These are phyloP conservation scores for Rutstroemia sp. DNA, from an alignment of 2,329 filamentous ascomycete species.

Conservation along the genomic window DNA sequence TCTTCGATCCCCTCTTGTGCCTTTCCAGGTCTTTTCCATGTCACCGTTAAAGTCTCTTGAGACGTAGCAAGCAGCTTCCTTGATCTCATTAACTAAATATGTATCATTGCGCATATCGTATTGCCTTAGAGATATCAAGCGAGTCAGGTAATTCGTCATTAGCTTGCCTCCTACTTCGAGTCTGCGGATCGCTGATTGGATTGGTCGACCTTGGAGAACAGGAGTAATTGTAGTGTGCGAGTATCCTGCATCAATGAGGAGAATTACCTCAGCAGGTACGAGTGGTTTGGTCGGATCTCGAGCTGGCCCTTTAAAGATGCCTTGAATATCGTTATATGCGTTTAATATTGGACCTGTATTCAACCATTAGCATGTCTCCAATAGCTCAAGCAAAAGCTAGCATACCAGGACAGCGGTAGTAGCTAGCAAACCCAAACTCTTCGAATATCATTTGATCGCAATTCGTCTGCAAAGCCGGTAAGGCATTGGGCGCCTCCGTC, in stretches of 20 bases:
- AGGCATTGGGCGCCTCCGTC: conserved; percentile 76
- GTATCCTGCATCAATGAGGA: conserved; percentile 87
- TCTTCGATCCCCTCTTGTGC: conserved; percentile 52
- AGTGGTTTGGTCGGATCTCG: conserved; percentile 36
- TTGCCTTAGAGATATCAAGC: conserved; percentile 80
- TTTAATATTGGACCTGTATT: conserved; percentile 62
- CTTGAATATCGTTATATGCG: conserved; percentile 72
- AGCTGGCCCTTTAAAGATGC: conserved; percentile 55
- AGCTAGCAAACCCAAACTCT: conserved; percentile 87
- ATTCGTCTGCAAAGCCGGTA: conserved; percentile 75
- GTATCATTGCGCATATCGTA: conserved; percentile 95
- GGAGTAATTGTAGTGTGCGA: conserved; percentile 90
- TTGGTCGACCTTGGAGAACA: conserved; percentile 68
- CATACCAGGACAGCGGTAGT: conserved; percentile 67
- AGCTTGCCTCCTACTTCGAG: conserved; percentile 90
- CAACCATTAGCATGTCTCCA: conserved; percentile 7
- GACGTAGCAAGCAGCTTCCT: conserved; percentile 82
- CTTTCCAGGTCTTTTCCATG: conserved; percentile 80
- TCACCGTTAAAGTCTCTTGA: conserved; percentile 68
- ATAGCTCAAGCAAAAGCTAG: conserved; percentile 5
- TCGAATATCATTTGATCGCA: conserved; percentile 97
- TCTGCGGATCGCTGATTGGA: conserved; percentile 75
- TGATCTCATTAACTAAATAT: conserved; percentile 91
- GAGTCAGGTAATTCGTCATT: conserved; percentile 86
- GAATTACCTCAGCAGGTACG: conserved; percentile 68